Evolutionary conservation across 2,329 filamentous ascomycete genomes (phyloP).

Genomic region (Golovinomyces cichoracearum): DNA sequence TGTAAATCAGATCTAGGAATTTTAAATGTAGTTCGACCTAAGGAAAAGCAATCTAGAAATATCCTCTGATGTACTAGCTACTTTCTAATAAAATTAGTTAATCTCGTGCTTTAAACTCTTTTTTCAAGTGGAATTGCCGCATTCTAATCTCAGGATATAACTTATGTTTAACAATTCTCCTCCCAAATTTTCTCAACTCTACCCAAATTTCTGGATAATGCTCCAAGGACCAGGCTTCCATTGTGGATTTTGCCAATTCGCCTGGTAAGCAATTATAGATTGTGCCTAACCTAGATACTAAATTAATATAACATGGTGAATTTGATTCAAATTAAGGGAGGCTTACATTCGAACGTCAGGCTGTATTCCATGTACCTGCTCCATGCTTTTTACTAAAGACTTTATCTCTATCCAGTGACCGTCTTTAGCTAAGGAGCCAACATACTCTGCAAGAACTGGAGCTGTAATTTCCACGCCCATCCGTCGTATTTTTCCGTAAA

Average conservation of each 20-base stretch:
- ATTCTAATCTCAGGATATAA: neutral
- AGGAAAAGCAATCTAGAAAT: too few relatives aligned
- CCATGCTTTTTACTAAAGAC: conserved; percentile 38
- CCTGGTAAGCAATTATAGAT: conserved; percentile 50
- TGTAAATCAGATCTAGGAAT: too few relatives aligned
- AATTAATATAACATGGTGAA: neutral
- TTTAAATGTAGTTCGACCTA: too few relatives aligned
- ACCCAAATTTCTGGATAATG: conserved; percentile 45
- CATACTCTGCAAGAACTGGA: conserved; percentile 49
- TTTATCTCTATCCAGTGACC: conserved; percentile 43
- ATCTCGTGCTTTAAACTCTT: neutral
- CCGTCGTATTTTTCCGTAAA: conserved; percentile 44
- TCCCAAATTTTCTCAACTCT: conserved; percentile 22
- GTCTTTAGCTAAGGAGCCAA: conserved; percentile 49
- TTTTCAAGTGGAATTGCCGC: neutral
- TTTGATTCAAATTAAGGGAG: neutral
- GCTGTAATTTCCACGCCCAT: conserved; percentile 60
- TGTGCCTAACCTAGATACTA: conserved; percentile 33
- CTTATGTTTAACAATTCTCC: conserved; percentile 2
- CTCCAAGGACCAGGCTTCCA: conserved; percentile 48
- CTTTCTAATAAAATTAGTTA: neutral
- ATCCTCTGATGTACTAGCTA: too few relatives aligned
- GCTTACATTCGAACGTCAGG: conserved; percentile 51
- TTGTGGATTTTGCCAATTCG: conserved; percentile 36
- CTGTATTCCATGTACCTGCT: conserved; percentile 35